Evolutionary conservation across 2,329 filamentous ascomycete genomes (phyloP).

Genomic region (Fusarium floridanum): DNA sequence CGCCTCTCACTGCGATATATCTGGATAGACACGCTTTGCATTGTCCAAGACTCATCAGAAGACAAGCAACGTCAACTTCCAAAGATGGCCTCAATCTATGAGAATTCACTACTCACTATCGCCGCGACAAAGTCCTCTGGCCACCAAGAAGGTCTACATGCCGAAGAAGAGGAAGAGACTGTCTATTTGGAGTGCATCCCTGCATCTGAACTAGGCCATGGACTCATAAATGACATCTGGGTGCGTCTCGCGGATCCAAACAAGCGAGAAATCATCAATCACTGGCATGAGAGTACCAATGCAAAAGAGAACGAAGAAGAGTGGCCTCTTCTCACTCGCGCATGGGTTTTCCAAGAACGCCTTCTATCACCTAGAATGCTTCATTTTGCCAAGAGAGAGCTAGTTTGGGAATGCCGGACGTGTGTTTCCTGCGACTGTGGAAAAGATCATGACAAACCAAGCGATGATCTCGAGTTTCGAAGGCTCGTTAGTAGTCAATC

Average conservation of each 20-base stretch:
- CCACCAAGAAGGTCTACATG: slow-evolving; percentile 16
- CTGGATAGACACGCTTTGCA: slow-evolving; percentile 25
- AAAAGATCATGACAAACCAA: neutral
- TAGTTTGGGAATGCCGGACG: slow-evolving; percentile 27
- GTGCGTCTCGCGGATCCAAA: slow-evolving; percentile 7
- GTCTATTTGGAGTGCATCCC: slow-evolving; percentile 9
- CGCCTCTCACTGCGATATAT: slow-evolving; percentile 22
- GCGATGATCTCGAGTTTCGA: slow-evolving; percentile 17
- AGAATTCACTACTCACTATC: slow-evolving; percentile 22
- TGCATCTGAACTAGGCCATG: slow-evolving; percentile 4
- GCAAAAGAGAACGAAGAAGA: neutral
- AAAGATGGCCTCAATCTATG: slow-evolving; percentile 27
- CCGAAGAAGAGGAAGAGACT: neutral
- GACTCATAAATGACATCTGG: slow-evolving; percentile 16
- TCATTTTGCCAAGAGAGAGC: slow-evolving; percentile 24
- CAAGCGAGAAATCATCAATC: neutral
- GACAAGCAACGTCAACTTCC: slow-evolving; percentile 10
- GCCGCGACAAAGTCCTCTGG: slow-evolving; percentile 23
- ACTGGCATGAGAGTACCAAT: slow-evolving; percentile 6
- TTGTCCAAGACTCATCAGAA: slow-evolving; percentile 13
- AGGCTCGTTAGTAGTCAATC: slow-evolving; percentile 15
- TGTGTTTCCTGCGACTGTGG: slow-evolving; percentile 22
- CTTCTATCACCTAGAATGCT: slow-evolving; percentile 31
- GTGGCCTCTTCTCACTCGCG: slow-evolving; percentile 28
- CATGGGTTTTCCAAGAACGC: slow-evolving; percentile 33